Base-by-base conservation (phyloP, 345 rosid genomes). In the Punica granatum region DNA sequence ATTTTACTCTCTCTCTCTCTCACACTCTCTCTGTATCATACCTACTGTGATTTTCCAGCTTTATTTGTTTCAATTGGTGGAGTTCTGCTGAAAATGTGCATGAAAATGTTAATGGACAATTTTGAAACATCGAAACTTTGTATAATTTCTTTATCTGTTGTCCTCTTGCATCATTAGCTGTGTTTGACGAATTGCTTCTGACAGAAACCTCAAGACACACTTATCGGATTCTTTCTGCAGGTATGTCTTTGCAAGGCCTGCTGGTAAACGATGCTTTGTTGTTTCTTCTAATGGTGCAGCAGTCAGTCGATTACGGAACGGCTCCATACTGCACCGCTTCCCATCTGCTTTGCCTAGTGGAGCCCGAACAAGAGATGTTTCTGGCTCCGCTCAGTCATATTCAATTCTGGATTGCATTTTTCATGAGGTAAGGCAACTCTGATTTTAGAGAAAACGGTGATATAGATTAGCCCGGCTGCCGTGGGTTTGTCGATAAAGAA, bases 351-450 rank as follows among this genome's bases (percentile, higher is more conserved):
- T 91, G 42, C 99, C 97, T 4, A 84, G 83, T 41, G 99, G 99
- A 36, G 84, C 96, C 0, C 80, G 84, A 78, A 80, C 77, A 26
- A 85, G 85, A 74, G 90, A 83, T 34, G 69, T 61, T 36, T 80
- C 92, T 0, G 92, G 97, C 7, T 76, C 98, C 7, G 82, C 86
- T 43, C 90, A 80, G 21, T 89, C 92, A 0, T 94, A 91, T 70
- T 89, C 82, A 68, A 91, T 94, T 76, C 84, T 94, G 11, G 99
- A 94, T 68, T 94, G 97, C 74, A 91, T 94, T 70, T 94, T 88
- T 76, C 99, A 94, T 36, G 99, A 94, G 91, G 98, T 92, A 66
- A 63, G 62, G 46, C 28, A 31, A 8, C 36, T 25, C 62, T 0
- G 15, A 10, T 63, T 21, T 41, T 15, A 9, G 39, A 37, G 25